Evolutionary conservation across 805 yeast genomes (phyloP).

Genomic region (Zygoascus biomembranicola): DNA sequence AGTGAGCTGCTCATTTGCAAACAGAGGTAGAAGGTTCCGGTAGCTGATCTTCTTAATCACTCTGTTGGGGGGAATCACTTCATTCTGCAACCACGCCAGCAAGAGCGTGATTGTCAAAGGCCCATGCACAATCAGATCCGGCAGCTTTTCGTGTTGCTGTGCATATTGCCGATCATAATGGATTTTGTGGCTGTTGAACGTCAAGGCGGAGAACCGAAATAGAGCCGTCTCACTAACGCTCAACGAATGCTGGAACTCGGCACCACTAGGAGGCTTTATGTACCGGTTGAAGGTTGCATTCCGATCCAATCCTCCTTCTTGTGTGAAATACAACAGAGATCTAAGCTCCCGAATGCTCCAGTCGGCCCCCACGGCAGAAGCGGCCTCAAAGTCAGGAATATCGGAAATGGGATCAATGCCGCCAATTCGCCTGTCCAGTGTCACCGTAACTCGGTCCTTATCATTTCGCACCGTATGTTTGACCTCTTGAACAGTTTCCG

Average conservation of each 20-base stretch:
- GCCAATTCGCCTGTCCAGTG: conserved; percentile 43
- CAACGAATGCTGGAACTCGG: conserved; percentile 21
- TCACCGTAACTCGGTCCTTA: conserved; percentile 38
- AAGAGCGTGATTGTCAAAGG: conserved; percentile 62
- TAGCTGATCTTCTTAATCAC: conserved; percentile 35
- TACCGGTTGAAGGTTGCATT: conserved; percentile 13
- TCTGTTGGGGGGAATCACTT: conserved; percentile 12
- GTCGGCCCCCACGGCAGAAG: background rate
- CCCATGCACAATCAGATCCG: conserved; percentile 64
- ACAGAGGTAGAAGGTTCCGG: conserved; percentile 43
- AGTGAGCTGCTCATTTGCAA: conserved; percentile 31
- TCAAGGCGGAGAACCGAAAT: conserved; percentile 62
- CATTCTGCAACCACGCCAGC: conserved; percentile 40
- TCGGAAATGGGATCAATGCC: conserved; percentile 16
- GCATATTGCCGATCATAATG: conserved; percentile 64
- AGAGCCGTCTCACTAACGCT: conserved; percentile 38
- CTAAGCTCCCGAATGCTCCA: conserved; percentile 44
- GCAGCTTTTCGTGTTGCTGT: conserved; percentile 46
- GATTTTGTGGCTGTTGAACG: conserved; percentile 76
- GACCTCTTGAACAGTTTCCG: conserved; percentile 39
- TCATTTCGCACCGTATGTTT: conserved; percentile 6
- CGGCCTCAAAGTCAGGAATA: conserved; percentile 4
- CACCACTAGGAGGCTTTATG: conserved; percentile 10
- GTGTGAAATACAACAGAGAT: conserved; percentile 50
- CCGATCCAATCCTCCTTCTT: conserved; percentile 19